Percentiles rank a stretch among this genome's conserved stretches.
Conservation (phyloP, 202 grass and related monocot species). For the Zoysia matrella region DNA sequence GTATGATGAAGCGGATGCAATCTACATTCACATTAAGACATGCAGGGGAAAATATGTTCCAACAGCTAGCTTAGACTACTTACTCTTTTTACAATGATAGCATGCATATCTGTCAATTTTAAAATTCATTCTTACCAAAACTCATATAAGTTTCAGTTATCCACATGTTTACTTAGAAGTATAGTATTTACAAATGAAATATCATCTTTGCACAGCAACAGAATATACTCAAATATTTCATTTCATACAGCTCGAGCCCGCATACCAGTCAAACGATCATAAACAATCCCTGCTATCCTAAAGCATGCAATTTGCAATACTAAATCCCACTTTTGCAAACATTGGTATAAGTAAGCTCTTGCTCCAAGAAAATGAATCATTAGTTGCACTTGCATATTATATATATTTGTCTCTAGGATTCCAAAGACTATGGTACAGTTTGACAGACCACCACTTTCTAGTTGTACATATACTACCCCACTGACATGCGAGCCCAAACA, state of each 20-base stretch:
- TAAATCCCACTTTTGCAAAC: slow-evolving; percentile 31
- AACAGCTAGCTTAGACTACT: neutral
- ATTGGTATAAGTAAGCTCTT: slow-evolving; percentile 43
- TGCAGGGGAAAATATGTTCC: slow-evolving; percentile 15
- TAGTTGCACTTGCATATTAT: slow-evolving; percentile 48
- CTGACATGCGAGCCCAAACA: slow-evolving; percentile 45
- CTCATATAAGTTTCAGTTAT: neutral
- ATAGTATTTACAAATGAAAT: slow-evolving; percentile 1
- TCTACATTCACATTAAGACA: neutral
- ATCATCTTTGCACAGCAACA: neutral
- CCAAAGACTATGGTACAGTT: slow-evolving; percentile 46
- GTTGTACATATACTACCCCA: slow-evolving; percentile 26
- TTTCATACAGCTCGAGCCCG: slow-evolving; percentile 6
- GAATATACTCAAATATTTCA: neutral
- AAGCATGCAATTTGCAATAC: slow-evolving; percentile 16
- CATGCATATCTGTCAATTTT: neutral
- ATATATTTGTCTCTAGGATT: slow-evolving; percentile 51
- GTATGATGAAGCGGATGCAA: slow-evolving; percentile 19
- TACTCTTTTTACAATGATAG: neutral
- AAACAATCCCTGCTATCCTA: slow-evolving; percentile 29
- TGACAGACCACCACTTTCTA: slow-evolving; percentile 34
- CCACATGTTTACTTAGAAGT: neutral
- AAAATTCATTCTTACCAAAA: neutral
- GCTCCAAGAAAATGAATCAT: slow-evolving; percentile 47
- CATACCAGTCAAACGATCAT: slow-evolving; percentile 40